Evolutionary conservation across 306 rosid genomes (phyloP).

Genomic region (Hippophae tibetana): DNA sequence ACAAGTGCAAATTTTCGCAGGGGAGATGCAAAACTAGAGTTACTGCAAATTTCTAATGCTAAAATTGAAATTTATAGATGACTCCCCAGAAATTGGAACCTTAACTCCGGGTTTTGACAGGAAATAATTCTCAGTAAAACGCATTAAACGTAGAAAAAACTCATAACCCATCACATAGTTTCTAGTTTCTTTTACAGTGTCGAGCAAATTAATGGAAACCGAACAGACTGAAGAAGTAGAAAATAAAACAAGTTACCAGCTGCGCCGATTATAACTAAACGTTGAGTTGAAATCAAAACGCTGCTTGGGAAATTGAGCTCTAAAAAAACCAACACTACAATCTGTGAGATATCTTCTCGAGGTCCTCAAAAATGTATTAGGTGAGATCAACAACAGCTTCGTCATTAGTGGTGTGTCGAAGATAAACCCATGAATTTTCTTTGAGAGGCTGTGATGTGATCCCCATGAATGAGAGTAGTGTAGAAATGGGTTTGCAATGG

Average conservation of each 20-base stretch:
- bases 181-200: neutral
- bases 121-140: neutral
- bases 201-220: neutral
- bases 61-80: neutral
- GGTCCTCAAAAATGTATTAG: conserved; percentile 25
- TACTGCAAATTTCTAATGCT: neutral
- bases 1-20: neutral
- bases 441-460: conserved; percentile 21
- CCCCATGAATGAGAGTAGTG: conserved; percentile 29
- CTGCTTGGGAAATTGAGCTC: conserved; percentile 26
- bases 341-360: conserved; percentile 18
- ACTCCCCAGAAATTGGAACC: neutral
- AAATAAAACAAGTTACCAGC: conserved; percentile 36
- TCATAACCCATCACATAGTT: neutral
- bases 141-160: neutral
- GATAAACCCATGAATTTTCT: conserved; percentile 28
- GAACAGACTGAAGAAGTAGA: neutral
- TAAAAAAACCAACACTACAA: conserved; percentile 24
- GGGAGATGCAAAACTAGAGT: neutral
- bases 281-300: conserved; percentile 21
- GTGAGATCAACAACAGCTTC: conserved; percentile 19
- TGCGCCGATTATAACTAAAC: conserved; percentile 14
- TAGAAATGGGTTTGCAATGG: conserved; percentile 16
- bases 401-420: conserved; percentile 26
- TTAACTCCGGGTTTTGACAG: neutral